Base-by-base conservation (phyloP, 805 yeast genomes). In the Teunomyces aglyptinius region DNA sequence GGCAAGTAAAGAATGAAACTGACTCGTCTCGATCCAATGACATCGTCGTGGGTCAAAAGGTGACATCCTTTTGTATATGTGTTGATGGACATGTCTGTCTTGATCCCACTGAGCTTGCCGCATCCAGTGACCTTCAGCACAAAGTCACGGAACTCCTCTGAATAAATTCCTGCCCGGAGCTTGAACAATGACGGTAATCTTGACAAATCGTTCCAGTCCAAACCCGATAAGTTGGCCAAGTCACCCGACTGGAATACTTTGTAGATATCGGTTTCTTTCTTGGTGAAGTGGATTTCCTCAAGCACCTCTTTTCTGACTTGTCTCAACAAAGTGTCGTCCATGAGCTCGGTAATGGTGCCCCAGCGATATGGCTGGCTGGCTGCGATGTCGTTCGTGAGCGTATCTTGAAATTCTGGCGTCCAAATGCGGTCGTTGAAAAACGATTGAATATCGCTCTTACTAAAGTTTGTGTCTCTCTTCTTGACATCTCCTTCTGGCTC, bases 191-290 rank as follows among this genome's bases (percentile, higher is more conserved):
- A 83, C 5, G 96, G 90, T 44, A 94, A 70, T 55, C 86, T 73
- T 5, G 82, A 75, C 19, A 86, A 67, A 61, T 92, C 96, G 46
- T 82, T 80, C 74, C 83, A 76, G 51, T 89, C 80, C 50, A 94
- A 73, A 1, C 97, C 97, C 0, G 94, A 86, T 36, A 94, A 68
- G 63, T 94, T 95, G 35, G 97, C 96, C 55, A 94, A 77, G 66
- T 89, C 97, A 62, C 85, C 99, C 68, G 81, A 87, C 72, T 84
- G 97, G 69, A 68, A 83, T 26, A 92, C 96, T 64, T 89, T 91
- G 67, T 94, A 94, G 52, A 94, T 94, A 62, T 94, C 99, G 0
- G 99, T 94, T 65, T 95, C 99, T 65, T 95, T 94, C 56, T 84
- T 82, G 7, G 98, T 90, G 73, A 95, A 94, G 38, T 88, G 94